Evolutionary conservation across 495 filamentous ascomycete species (phyloP).

Genomic region (Talaromyces adpressus): DNA sequence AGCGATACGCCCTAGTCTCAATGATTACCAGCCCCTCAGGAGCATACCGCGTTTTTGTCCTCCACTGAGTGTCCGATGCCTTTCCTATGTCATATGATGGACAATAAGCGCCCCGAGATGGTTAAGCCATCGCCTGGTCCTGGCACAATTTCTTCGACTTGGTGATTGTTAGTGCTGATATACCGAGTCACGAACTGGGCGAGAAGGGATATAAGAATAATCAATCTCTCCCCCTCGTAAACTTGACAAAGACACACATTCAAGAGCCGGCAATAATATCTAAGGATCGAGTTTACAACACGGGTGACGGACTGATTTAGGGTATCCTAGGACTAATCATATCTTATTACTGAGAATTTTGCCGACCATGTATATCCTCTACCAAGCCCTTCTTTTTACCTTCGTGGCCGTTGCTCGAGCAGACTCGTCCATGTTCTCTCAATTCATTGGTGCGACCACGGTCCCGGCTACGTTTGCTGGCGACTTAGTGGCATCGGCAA

Average conservation of each 20-base stretch:
- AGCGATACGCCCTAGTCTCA: background rate
- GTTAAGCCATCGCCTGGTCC: background rate
- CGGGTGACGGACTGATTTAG: background rate
- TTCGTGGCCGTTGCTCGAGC: background rate
- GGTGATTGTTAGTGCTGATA: background rate
- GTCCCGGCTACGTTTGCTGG: background rate
- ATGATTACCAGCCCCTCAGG: background rate
- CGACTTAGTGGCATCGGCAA: background rate
- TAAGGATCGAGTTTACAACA: background rate
- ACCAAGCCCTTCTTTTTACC: background rate
- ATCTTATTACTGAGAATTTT: background rate
- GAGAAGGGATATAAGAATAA: background rate
- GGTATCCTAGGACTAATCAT: background rate
- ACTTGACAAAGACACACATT: background rate
- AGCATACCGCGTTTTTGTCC: background rate
- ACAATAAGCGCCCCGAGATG: background rate
- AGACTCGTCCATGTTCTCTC: constrained; percentile 6
- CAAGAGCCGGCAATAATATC: background rate
- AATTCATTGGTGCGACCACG: constrained; percentile 6
- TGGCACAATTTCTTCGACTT: background rate
- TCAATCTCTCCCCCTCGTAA: background rate
- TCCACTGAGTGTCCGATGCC: background rate
- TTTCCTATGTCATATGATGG: background rate
- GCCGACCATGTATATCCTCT: background rate
- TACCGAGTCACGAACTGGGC: background rate